Evolutionary conservation across 495 filamentous ascomycete genomes (phyloP), one percentile per base, ranked within the genome.

Genomic region (Amphirosellinia nigrospora): DNA sequence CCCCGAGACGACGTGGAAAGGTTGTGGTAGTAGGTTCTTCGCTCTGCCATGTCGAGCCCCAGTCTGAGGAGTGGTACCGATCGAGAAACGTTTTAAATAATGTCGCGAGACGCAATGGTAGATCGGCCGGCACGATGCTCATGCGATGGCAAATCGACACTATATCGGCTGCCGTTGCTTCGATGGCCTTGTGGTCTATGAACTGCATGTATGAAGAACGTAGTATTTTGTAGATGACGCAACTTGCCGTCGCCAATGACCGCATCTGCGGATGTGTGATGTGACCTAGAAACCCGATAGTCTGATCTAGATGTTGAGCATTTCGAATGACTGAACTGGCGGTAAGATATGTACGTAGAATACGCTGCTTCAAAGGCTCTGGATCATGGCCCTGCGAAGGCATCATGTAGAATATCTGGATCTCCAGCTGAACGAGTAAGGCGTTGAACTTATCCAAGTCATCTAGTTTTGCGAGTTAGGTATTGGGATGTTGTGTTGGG

Each of bases 351-450:
- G 78, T 71, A 2, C 82, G 82, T 50, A 83, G 70, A 7, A 83
- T 69, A 68, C 80, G 79, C 38, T 80, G 78, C 63, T 80, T 81
- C 5, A 83, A 73, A n/a, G 78, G 73, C 28, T 78, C 79, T 13
- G 73, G 45, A 73, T 70, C 70, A 67, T 76, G 77, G 53, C 75
- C 75, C 1, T 80, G 78, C 1, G 78, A 71, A 34, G 82, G 81
- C 70, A 83, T 80, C 67, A 84, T 75, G 75, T 84, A 84, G 74
- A 79, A 84, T 15, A 74, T 75, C 59, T 84, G 82, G 59, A 84
- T 82, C 13, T 84, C 82, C 9, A 84, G 77, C 34, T 75, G 77
- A 10, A 82, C 79, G 0, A 82, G 78, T 7, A 83, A 66, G 9
- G 80, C 75, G 60, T 78, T 82, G 66, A 84, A 79, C 28, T 75